phyloP scores from a whole-genome alignment of 2,329 filamentous ascomycete genomes.

The Aspergillus viridinutans region DNA sequence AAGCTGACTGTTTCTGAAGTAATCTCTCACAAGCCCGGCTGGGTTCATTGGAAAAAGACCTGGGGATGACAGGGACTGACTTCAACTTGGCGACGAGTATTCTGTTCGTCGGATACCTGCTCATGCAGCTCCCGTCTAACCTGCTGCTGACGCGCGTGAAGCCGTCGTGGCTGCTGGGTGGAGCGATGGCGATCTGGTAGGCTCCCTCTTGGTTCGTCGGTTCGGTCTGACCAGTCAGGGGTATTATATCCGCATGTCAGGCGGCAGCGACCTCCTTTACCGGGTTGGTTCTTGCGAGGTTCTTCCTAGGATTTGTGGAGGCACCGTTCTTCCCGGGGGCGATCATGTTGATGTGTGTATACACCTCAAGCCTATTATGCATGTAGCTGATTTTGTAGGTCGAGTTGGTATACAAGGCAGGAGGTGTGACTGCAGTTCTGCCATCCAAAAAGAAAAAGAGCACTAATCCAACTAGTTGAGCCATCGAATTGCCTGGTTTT shows the following conservation, averaged over 20 bases:
- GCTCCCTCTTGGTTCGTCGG: background rate
- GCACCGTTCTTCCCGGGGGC: constrained; percentile 58
- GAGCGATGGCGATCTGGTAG: constrained; percentile 32
- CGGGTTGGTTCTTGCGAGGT: constrained; percentile 39
- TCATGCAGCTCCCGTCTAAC: too few species aligned
- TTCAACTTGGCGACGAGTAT: too few species aligned
- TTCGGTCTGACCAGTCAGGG: constrained; percentile 1
- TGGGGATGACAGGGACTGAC: too few species aligned
- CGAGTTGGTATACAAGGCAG: constrained; percentile 64
- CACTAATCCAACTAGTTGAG: constrained; percentile 39
- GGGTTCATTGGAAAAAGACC: too few species aligned
- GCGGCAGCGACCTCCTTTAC: constrained; percentile 37
- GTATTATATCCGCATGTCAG: constrained; percentile 30
- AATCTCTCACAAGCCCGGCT: too few species aligned
- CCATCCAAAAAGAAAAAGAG: constrained; percentile 48
- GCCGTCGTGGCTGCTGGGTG: constrained; percentile 52
- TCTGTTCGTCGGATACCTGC: too few species aligned
- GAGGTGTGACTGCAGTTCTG: constrained; percentile 43
- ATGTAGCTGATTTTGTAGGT: constrained; percentile 25
- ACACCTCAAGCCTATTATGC: too few species aligned
- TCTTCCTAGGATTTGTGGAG: constrained; percentile 39
- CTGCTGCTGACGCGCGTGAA: constrained; percentile 46
- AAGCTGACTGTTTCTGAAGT: too few species aligned
- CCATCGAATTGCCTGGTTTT: constrained; percentile 46
- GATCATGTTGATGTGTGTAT: constrained; percentile 51